Evolutionary conservation across 257 asterid genomes (phyloP).

Genomic region (Paraleonurus japonicus): DNA sequence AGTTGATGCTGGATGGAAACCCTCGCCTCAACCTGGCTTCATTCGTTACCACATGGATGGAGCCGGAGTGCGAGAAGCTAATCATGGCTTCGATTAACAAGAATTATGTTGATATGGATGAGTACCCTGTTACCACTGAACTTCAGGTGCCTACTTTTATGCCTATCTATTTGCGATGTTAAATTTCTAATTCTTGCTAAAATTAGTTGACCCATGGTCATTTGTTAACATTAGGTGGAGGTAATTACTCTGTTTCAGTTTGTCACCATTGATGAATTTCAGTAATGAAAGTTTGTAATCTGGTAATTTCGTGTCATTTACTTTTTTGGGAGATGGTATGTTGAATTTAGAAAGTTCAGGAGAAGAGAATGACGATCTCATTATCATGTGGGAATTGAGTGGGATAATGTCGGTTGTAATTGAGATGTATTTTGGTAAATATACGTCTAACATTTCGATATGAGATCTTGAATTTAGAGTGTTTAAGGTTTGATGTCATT

Average conservation of each 20-base stretch:
- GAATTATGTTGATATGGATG: slow-evolving; percentile 83
- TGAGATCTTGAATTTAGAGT: not conserved
- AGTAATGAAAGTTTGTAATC: not conserved
- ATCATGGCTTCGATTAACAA: slow-evolving; percentile 60
- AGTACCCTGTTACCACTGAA: slow-evolving; percentile 80
- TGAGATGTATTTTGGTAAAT: too few species aligned
- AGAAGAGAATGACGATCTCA: not conserved
- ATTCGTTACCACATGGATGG: slow-evolving; percentile 85
- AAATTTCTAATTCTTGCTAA: not conserved
- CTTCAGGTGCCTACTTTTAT: slow-evolving; percentile 47
- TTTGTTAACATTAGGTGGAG: not conserved
- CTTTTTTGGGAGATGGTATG: not conserved
- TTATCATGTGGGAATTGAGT: not conserved
- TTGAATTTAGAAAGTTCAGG: not conserved
- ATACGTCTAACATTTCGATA: too few species aligned
- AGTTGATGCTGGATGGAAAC: slow-evolving; percentile 75
- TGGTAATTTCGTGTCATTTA: not conserved
- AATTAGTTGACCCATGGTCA: too few species aligned
- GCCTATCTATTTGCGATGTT: slow-evolving; percentile 38
- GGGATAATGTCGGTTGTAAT: not conserved
- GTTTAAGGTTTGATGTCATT: not conserved
- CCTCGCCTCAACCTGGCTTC: slow-evolving; percentile 79
- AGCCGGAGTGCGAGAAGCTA: slow-evolving; percentile 72
- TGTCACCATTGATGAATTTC: not conserved
- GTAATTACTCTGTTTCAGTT: not conserved